These are phyloP conservation scores for Acephala macrosclerotiorum DNA, from an alignment of 2,329 filamentous ascomycete genomes.

Conservation along the genomic window DNA sequence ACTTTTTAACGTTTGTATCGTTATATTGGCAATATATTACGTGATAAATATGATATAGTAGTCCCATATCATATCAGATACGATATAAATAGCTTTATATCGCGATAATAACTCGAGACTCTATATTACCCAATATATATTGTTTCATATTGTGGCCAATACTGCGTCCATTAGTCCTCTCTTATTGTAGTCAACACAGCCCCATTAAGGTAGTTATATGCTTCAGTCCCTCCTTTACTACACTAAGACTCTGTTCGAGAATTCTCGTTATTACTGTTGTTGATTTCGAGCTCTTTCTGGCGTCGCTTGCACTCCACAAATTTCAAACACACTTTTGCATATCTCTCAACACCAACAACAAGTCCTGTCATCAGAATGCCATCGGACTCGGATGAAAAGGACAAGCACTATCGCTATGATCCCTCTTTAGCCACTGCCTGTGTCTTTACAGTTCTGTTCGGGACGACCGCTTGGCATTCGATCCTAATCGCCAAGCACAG, in stretches of 20 bases:
- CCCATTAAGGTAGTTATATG: neutral
- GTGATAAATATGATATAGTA: too few relatives aligned
- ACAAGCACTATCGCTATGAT: slow-evolving; percentile 45
- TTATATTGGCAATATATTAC: too few relatives aligned
- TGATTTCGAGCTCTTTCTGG: neutral
- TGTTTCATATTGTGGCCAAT: too few relatives aligned
- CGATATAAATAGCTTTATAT: too few relatives aligned
- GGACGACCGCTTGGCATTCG: slow-evolving; percentile 39
- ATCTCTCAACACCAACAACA: neutral
- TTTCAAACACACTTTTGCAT: neutral
- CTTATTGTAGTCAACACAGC: neutral
- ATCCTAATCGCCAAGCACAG: slow-evolving; percentile 41
- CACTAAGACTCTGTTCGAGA: neutral
- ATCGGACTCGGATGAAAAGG: neutral
- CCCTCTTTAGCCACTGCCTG: slow-evolving; percentile 53
- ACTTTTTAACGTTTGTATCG: too few relatives aligned
- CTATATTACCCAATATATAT: too few relatives aligned
- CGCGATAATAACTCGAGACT: too few relatives aligned
- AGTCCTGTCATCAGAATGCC: neutral
- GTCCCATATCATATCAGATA: too few relatives aligned
- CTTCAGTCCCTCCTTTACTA: neutral
- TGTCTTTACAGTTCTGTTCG: slow-evolving; percentile 48
- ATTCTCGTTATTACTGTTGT: neutral
- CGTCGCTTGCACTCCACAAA: neutral
- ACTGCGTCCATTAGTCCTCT: neutral